Evolutionary conservation across 768 basidiomycete genomes (phyloP).

Genomic region (Psilocybe azurescens): DNA sequence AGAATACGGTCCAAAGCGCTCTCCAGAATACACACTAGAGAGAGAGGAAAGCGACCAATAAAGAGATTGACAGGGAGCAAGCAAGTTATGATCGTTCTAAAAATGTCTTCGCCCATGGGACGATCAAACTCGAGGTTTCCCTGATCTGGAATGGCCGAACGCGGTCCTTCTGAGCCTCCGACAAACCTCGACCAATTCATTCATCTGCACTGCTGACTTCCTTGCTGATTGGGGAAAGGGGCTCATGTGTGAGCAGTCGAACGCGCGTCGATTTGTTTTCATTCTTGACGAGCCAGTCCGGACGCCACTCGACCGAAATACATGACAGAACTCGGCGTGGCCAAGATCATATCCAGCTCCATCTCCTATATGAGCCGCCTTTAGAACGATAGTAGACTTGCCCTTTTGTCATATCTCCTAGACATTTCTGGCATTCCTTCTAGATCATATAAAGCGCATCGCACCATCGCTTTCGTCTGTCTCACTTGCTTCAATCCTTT

Average conservation of each 20-base stretch:
- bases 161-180: slow-evolving; percentile 41
- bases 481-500: not conserved
- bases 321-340: slow-evolving; percentile 20
- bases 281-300: slow-evolving; percentile 22
- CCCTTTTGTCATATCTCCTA: slow-evolving; percentile 18
- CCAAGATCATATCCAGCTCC: slow-evolving; percentile 22
- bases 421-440: slow-evolving; percentile 10
- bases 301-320: slow-evolving; percentile 29
- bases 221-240: slow-evolving; percentile 15
- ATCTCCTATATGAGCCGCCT: slow-evolving; percentile 18
- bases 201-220: slow-evolving; percentile 10
- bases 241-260: slow-evolving; percentile 9
- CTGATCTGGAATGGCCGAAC: slow-evolving; percentile 32
- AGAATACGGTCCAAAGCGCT: not conserved
- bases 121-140: slow-evolving; percentile 17
- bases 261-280: slow-evolving; percentile 18
- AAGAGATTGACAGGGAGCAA: not conserved
- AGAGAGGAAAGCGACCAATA: not conserved
- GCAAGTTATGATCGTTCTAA: not conserved
- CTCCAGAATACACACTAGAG: not conserved
- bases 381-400: slow-evolving; percentile 13
- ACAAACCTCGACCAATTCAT: slow-evolving; percentile 26
- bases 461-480: not conserved
- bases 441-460: slow-evolving; percentile 13
- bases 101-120: slow-evolving; percentile 1